Conservation (phyloP, 768 basidiomycete genomes). For the Collybia mongolica region DNA sequence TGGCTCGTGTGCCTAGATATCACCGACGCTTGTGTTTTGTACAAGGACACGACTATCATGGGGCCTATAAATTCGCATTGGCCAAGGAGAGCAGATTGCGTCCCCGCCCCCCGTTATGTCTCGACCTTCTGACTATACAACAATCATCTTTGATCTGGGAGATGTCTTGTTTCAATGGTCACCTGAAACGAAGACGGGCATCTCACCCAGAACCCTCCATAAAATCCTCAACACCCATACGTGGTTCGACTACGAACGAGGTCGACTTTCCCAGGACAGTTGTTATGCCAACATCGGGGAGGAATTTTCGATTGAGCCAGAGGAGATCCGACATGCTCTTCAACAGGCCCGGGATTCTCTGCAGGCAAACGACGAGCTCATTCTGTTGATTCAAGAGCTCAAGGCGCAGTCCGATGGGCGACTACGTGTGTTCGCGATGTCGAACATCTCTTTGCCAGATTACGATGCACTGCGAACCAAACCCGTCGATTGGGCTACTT, state of each 20-base stretch:
- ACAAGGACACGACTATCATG: background rate
- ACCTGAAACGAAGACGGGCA: slow-evolving; percentile 37
- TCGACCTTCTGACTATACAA: slow-evolving; percentile 18
- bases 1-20: background rate
- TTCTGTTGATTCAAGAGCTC: slow-evolving; percentile 44
- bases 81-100: background rate
- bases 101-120: slow-evolving; percentile 3
- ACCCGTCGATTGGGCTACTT: slow-evolving; percentile 46
- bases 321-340: slow-evolving; percentile 44
- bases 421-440: slow-evolving; percentile 52
- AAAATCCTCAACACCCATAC: slow-evolving; percentile 42
- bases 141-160: slow-evolving; percentile 53
- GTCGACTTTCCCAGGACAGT: slow-evolving; percentile 39
- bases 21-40: slow-evolving; percentile 2
- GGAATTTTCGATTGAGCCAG: slow-evolving; percentile 35
- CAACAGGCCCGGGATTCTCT: slow-evolving; percentile 47
- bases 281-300: slow-evolving; percentile 39
- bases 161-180: slow-evolving; percentile 61
- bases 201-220: slow-evolving; percentile 38
- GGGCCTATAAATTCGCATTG: slow-evolving; percentile 11
- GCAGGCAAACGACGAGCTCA: slow-evolving; percentile 40
- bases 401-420: slow-evolving; percentile 31
- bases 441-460: slow-evolving; percentile 57
- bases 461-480: slow-evolving; percentile 44
- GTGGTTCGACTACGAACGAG: slow-evolving; percentile 57